These are phyloP conservation scores for Botrytis squamosa DNA, from an alignment of 2,329 filamentous ascomycete species.

Conservation along the genomic window DNA sequence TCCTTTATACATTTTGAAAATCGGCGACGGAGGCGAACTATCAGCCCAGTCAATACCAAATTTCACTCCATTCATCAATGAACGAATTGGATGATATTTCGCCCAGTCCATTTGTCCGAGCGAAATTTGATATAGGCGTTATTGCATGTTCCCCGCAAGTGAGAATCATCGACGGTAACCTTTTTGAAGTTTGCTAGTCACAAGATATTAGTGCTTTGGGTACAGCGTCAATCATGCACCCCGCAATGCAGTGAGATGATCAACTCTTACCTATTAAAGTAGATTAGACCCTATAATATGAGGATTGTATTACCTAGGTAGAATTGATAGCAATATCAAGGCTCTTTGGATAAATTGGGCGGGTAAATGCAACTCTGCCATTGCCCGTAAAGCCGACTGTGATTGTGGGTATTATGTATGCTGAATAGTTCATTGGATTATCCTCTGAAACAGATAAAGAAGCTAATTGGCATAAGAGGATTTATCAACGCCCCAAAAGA, in stretches of 20 bases:
- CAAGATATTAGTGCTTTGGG: background rate
- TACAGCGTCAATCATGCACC: background rate
- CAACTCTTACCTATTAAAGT: background rate
- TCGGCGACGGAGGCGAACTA: background rate
- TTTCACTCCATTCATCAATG: background rate
- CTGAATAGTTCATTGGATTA: background rate
- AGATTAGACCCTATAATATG: background rate
- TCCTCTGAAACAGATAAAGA: background rate
- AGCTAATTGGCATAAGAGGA: background rate
- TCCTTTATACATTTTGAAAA: background rate
- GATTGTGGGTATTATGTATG: background rate
- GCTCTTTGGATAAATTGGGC: slow-evolving; percentile 10
- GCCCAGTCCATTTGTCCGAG: background rate
- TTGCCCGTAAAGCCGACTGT: slow-evolving; percentile 6
- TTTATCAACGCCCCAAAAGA: background rate
- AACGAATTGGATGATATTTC: background rate
- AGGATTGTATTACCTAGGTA: background rate
- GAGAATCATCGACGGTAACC: background rate
- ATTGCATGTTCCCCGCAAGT: background rate
- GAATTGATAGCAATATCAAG: background rate
- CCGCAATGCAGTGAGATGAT: background rate
- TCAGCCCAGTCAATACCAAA: background rate
- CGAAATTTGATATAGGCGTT: background rate
- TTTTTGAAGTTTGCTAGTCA: background rate
- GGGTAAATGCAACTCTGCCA: background rate